phyloP scores from a whole-genome alignment of 2,329 filamentous ascomycete genomes.

The Macroventuria anomochaeta region DNA sequence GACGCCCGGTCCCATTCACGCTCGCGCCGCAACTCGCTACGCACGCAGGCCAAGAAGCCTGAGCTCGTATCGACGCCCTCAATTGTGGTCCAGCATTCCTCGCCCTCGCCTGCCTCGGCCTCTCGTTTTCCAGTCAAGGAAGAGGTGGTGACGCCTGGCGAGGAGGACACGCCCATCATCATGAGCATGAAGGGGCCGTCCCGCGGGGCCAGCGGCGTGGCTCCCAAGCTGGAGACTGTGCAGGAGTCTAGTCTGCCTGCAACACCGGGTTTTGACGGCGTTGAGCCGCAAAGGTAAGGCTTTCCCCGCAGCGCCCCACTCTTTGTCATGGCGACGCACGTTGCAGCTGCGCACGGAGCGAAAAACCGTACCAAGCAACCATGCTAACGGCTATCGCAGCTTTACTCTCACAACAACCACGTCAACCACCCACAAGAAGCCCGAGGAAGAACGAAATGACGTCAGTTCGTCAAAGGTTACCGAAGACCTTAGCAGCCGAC shows the following conservation, averaged over 20 bases:
- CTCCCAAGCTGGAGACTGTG: slow-evolving; percentile 81
- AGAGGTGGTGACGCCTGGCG: slow-evolving; percentile 40
- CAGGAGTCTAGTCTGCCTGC: slow-evolving; percentile 81
- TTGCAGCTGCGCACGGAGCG: slow-evolving; percentile 23
- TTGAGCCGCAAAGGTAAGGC: slow-evolving; percentile 40
- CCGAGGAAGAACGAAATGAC: slow-evolving; percentile 52
- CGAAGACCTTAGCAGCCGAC: slow-evolving; percentile 53
- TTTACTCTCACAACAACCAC: slow-evolving; percentile 25
- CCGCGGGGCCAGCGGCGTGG: slow-evolving; percentile 63
- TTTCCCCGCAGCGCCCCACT: slow-evolving; percentile 40
- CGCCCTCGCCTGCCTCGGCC: slow-evolving; percentile 45
- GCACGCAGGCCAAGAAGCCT: slow-evolving; percentile 43
- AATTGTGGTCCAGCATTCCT: slow-evolving; percentile 55
- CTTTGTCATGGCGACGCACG: slow-evolving; percentile 37
- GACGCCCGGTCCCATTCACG: slow-evolving; percentile 40
- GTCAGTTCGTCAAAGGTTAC: slow-evolving; percentile 56
- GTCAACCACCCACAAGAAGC: slow-evolving; percentile 29
- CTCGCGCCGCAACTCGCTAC: slow-evolving; percentile 54
- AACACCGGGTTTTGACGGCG: slow-evolving; percentile 63
- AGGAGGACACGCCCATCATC: slow-evolving; percentile 47
- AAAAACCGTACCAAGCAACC: slow-evolving; percentile 28
- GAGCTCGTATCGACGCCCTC: slow-evolving; percentile 46
- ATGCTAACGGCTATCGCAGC: slow-evolving; percentile 32
- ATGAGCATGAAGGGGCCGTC: slow-evolving; percentile 49
- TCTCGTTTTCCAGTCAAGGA: slow-evolving; percentile 38